Conservation (phyloP, 148 eudicot genomes). For the Vaccinium macrocarpon region DNA sequence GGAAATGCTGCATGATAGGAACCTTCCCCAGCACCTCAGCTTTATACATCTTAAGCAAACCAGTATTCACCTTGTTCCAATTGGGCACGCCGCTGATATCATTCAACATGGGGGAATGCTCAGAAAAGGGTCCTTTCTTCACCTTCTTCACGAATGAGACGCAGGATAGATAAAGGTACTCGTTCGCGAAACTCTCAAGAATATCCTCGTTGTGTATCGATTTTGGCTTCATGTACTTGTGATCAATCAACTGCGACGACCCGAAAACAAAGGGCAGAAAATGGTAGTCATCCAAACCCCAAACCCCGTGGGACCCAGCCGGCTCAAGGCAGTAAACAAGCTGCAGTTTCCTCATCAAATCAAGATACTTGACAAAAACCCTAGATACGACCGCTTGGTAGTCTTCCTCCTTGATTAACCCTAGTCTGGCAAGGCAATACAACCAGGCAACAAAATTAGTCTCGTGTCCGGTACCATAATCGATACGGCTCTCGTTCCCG, state of each 20-base stretch:
- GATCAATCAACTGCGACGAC: slow-evolving; percentile 84
- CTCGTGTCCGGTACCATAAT: slow-evolving; percentile 93
- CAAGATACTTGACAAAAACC: slow-evolving; percentile 77
- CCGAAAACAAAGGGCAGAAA: slow-evolving; percentile 87
- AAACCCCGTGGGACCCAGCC: slow-evolving; percentile 94
- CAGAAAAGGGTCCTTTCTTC: slow-evolving; percentile 84
- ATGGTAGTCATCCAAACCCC: slow-evolving; percentile 98
- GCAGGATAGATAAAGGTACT: slow-evolving; percentile 75
- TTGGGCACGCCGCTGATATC: slow-evolving; percentile 91
- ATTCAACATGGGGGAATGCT: slow-evolving; percentile 91
- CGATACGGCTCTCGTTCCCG: slow-evolving; percentile 71
- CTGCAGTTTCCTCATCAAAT: slow-evolving; percentile 86
- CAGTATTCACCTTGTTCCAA: slow-evolving; percentile 90
- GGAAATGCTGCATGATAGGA: slow-evolving; percentile 93
- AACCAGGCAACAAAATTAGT: slow-evolving; percentile 91
- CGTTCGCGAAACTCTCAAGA: slow-evolving; percentile 71
- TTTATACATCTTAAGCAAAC: slow-evolving; percentile 92
- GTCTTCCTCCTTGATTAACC: slow-evolving; percentile 69
- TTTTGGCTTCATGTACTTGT: slow-evolving; percentile 96
- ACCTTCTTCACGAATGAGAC: slow-evolving; percentile 74
- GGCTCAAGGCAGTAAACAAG: slow-evolving; percentile 77
- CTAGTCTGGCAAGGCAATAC: slow-evolving; percentile 73
- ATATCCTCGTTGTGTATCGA: slow-evolving; percentile 90
- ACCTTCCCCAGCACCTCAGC: slow-evolving; percentile 91
- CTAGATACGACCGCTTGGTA: slow-evolving; percentile 72